Evolutionary conservation across 148 eudicot species (phyloP).

Genomic region (Heliosperma pusillum): DNA sequence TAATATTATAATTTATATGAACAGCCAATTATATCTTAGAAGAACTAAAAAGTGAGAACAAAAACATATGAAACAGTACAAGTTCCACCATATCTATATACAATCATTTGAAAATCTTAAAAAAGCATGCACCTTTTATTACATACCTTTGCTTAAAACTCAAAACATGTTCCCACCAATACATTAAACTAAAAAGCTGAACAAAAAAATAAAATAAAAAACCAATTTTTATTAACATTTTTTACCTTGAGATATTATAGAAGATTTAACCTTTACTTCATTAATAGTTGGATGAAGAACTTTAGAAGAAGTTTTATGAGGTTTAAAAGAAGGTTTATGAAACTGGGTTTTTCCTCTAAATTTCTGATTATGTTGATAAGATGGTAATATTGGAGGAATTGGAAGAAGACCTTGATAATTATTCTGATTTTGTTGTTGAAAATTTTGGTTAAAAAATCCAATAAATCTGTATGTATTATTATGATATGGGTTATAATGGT

Average conservation of each 20-base stretch:
- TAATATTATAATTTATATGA: too few species aligned
- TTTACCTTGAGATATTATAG: slow-evolving; percentile 44
- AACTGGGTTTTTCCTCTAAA: slow-evolving; percentile 45
- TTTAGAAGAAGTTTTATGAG: slow-evolving; percentile 25
- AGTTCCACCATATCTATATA: slow-evolving; percentile 17
- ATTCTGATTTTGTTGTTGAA: slow-evolving; percentile 35
- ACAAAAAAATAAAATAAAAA: background rate
- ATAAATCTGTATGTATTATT: slow-evolving; percentile 33
- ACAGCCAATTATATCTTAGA: background rate
- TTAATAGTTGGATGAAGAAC: slow-evolving; percentile 36
- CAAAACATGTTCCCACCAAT: background rate
- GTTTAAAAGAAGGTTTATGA: slow-evolving; percentile 39
- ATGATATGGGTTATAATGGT: slow-evolving; percentile 16
- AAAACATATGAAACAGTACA: slow-evolving; percentile 19
- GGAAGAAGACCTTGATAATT: slow-evolving; percentile 64
- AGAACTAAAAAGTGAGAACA: slow-evolving; percentile 2
- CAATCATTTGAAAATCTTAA: slow-evolving; percentile 21
- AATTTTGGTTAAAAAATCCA: slow-evolving; percentile 48
- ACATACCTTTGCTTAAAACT: slow-evolving; percentile 6
- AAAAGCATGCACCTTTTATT: slow-evolving; percentile 5
- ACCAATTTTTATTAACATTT: background rate
- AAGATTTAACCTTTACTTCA: slow-evolving; percentile 28
- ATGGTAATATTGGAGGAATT: slow-evolving; percentile 58
- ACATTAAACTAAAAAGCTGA: background rate
- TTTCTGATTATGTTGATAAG: slow-evolving; percentile 48